Conservation (phyloP, 176 grass and related monocot species). For the Poa annua region DNA sequence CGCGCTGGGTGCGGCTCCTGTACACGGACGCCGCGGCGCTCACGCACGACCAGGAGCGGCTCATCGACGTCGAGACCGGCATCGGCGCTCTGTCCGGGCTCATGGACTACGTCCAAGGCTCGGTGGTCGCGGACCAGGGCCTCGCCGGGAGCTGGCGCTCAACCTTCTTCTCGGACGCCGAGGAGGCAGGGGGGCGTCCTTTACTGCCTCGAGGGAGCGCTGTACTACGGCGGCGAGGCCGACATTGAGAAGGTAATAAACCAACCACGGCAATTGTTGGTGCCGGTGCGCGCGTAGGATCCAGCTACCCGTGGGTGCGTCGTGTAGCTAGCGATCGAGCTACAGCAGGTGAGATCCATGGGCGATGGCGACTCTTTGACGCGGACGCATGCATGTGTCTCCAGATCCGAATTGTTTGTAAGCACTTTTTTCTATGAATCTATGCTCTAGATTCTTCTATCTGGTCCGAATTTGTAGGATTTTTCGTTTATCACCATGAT, state of each 20-base stretch:
- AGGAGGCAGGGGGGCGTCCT: slow-evolving; percentile 39
- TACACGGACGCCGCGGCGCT: slow-evolving; percentile 49
- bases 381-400: too few relatives aligned
- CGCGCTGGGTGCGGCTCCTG: slow-evolving; percentile 58
- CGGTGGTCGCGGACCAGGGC: slow-evolving; percentile 41
- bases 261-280: not conserved
- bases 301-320: too few relatives aligned
- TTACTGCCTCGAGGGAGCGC: slow-evolving; percentile 60
- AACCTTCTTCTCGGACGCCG: slow-evolving; percentile 36
- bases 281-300: not conserved
- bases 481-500: too few relatives aligned
- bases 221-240: slow-evolving; percentile 47
- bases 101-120: slow-evolving; percentile 70
- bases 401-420: too few relatives aligned
- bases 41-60: slow-evolving; percentile 51
- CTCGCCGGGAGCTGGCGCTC: slow-evolving; percentile 56
- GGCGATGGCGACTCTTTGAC: too few relatives aligned
- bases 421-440: too few relatives aligned
- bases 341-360: too few relatives aligned
- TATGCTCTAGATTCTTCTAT: too few relatives aligned
- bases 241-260: slow-evolving; percentile 48
- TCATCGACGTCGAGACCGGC: slow-evolving; percentile 33
- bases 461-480: too few relatives aligned
- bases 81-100: slow-evolving; percentile 32
- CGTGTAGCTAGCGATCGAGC: too few relatives aligned